Percentiles rank a stretch among this genome's conserved stretches.
Evolutionary conservation across 176 grass and related monocot genomes (phyloP).

Genomic region (Aegilops sharonensis): DNA sequence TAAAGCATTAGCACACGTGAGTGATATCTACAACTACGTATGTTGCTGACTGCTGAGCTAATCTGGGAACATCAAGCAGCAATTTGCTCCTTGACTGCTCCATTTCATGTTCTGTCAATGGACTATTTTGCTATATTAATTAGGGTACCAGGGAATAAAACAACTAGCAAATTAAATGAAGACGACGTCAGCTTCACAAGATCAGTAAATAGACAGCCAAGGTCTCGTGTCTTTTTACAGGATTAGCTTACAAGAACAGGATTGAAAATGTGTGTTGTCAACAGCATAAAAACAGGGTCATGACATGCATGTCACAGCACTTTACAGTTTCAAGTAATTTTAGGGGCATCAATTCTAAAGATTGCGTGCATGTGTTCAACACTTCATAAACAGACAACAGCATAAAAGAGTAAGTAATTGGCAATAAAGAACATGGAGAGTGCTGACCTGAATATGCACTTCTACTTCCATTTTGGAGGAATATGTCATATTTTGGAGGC

Average conservation of each 20-base stretch:
- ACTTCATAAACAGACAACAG: conserved; percentile 12
- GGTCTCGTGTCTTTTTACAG: neutral
- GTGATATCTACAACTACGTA: neutral
- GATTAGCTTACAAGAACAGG: neutral
- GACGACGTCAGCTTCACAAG: neutral
- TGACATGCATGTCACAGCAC: neutral
- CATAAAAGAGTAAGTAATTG: conserved; percentile 5
- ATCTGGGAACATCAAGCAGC: conserved; percentile 2
- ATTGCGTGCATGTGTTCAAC: neutral
- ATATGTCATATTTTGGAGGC: conserved; percentile 95
- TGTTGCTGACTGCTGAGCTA: neutral
- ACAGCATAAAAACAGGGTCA: neutral
- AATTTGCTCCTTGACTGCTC: neutral
- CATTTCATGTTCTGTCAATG: conserved; percentile 7
- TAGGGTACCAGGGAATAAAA: neutral
- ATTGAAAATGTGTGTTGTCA: neutral
- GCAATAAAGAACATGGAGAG: neutral
- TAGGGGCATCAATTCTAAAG: neutral
- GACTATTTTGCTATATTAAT: neutral
- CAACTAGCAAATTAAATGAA: conserved; percentile 10
- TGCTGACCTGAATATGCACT: conserved; percentile 65
- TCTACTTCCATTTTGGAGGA: conserved; percentile 62
- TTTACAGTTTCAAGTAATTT: neutral
- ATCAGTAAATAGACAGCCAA: neutral
- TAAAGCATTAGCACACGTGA: conserved; percentile 5